Base-by-base conservation (phyloP, 2,329 filamentous ascomycete species). In the Pseudogymnoascus sp. region DNA sequence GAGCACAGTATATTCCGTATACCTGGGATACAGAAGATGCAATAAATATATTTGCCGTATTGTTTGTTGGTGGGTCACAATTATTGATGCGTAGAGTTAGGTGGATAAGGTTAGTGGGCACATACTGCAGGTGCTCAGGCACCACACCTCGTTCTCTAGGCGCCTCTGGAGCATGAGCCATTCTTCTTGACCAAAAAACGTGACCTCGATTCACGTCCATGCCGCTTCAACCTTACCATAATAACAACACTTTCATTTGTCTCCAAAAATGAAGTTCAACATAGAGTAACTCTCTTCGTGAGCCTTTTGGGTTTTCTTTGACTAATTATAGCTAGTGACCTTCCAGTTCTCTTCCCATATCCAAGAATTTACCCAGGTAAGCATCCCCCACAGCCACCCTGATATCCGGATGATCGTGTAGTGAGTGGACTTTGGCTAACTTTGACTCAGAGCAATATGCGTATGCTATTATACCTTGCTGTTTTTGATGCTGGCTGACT, bases 271-370 rank as follows among this genome's bases (percentile, higher is more conserved):
- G 88, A 90, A 86, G 80, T 91, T 91, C 79, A 85, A 87, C 72
- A 90, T 91, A 70, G 88, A 89, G 82, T 86, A 77, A 67, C 78
- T 68, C n/a, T n/a, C 39, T 10, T 15, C 18, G 36, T 42, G 27
- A 12, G 21, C 15, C 48, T 13, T 55, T 4, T 33, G 29, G 12
- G 9, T 37, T 36, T 48, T 18, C 55, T 12, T 64, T 65, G 67
- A 64, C 70, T 67, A 59, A 65, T 60, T n/a, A 18, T 45, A 60
- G 3, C 4, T 68, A 86, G 83, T 75, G 85, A 87, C 71, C 80
- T 89, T 45, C 85, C 85, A 37, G 81, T 89, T 65, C 82, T 89
- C 62, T 89, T 89, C 72, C 87, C 87, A n/a, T 89, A 89, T 73
- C 86, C 87, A 65, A 80, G 86, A 69, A 87, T 89, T 69, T 89